Base-by-base conservation (phyloP, 1,284 basidiomycete genomes). In the Tremellales sp. region DNA sequence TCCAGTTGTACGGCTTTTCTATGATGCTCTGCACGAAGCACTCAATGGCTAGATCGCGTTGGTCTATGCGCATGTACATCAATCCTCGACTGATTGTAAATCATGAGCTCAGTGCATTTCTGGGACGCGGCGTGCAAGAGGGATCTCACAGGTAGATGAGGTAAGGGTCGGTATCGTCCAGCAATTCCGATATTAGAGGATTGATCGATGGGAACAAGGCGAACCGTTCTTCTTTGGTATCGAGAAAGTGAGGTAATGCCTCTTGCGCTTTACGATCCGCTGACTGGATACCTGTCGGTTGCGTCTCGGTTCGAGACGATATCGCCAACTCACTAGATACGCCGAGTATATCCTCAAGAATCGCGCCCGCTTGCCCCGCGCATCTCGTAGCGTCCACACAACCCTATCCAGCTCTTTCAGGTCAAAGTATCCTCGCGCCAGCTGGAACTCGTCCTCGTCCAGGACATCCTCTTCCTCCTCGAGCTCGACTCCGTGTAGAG, bases 1-100 rank as follows among this genome's bases (percentile, higher is more conserved):
- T 88, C 94, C 95, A 99, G 66, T 97, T 97, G 84, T 91, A 98
- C 7, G 89, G 85, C 63, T 86, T 90, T 3, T 78, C 77, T 40
- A 80, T 78, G 40, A 97, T 83, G 5, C 90, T 93, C 27, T 82
- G 72, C 16, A 97, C 75, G 7, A 84, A 79, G 56, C 78, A 82
- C 63, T 92, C 89, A 28, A 94, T 86, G 0, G 94, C 91, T 64
- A 90, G 87, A 53, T 88, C 83, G 34, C 87, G 79, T 54, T 85
- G 78, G 39, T 81, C 81, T 45, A 93, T 74, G 13, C 88, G 83
- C 44, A 81, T 82, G 40, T 91, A 79, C 54, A 94, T 82, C 8
- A 94, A 70, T 0, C 85, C 85, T 65, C 90, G 86, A n/a, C n/a
- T n/a, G n/a, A 46, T 86, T 89, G 57, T 47, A 55, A n/a, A n/a